Evolutionary conservation across 2,329 filamentous ascomycete species (phyloP), one percentile per base, ranked within the genome.

Genomic region (Colletotrichum sp.): DNA sequence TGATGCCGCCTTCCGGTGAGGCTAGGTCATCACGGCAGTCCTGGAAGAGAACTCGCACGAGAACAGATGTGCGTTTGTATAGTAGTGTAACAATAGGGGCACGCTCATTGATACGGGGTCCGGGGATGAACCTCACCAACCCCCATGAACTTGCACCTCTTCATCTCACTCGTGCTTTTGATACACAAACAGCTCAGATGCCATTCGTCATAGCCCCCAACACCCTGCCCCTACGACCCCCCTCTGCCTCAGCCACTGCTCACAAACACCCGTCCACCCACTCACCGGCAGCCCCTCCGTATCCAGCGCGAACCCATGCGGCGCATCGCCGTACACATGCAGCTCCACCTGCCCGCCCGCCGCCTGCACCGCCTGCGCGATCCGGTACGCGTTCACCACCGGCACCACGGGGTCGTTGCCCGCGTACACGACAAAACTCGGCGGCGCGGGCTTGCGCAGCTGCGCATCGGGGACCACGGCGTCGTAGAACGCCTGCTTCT

Each of bases 401-500:
- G 78, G 78, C 34, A 79, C 79, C 12, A 78, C 44, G 5, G 77
- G 75, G 28, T 79, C 78, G n/a, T 64, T 78, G 7, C 52, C 75
- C 1, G 77, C 79, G 27, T 80, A 79, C 8, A 79, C 77, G 22
- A 79, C 74, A 22, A 80, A 80, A 12, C 74, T 76, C 15, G 77
- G 78, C 28, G 79, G 77, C 32, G 78, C 72, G n/a, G 75, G 75
- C 16, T 25, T n/a, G 22, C 22, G 30, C 13, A 79, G 59, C 52
- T 80, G 77, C 34, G 75, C 72, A 30, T 80, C 79, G 3, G 79
- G 79, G 32, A 79, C 64, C 7, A 80, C 77, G 39, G 63, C 39
- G 52, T 80, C 74, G 57, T 79, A 80, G 2, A 80, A 72, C 22
- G 68, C 78, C 72, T 79, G 78, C 70, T 80, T 80, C 22, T 72